Evolutionary conservation across 805 yeast genomes (phyloP).

Genomic region (Candida multigemmis): DNA sequence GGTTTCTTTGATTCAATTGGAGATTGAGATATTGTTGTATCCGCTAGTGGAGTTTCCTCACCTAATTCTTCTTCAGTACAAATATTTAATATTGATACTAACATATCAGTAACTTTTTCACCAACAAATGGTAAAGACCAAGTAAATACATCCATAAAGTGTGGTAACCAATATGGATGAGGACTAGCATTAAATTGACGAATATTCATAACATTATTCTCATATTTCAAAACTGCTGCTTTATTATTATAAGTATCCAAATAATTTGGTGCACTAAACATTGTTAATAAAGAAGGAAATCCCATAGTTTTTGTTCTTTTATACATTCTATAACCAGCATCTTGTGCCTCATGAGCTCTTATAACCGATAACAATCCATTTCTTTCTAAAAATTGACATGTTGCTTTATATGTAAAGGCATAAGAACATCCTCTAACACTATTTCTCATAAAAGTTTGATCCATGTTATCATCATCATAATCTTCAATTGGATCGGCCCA

Average conservation of each 20-base stretch:
- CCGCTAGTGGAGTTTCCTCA: conserved; percentile 53
- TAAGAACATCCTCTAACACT: conserved; percentile 86
- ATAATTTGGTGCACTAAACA: conserved; percentile 94
- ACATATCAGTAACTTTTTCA: conserved; percentile 89
- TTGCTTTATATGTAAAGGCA: conserved; percentile 77
- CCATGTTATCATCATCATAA: conserved; percentile 44
- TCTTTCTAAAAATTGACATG: conserved; percentile 66
- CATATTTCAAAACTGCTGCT: conserved; percentile 91
- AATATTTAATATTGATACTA: conserved; percentile 80
- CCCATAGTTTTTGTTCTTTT: conserved; percentile 75
- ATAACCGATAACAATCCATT: conserved; percentile 78
- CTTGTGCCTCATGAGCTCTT: conserved; percentile 97
- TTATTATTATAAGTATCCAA: conserved; percentile 87
- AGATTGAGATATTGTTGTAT: conserved; percentile 11
- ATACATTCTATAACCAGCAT: conserved; percentile 94
- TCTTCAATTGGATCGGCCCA: conserved; percentile 97
- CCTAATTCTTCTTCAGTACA: conserved; percentile 94
- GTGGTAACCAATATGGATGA: conserved; percentile 96
- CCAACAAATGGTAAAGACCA: conserved; percentile 98
- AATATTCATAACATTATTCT: conserved; percentile 86
- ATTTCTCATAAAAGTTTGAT: conserved; percentile 51
- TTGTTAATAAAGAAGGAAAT: conserved; percentile 82
- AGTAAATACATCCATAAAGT: conserved; percentile 93
- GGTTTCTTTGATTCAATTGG: conserved; percentile 6
- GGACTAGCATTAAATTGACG: conserved; percentile 89